Evolutionary conservation across 148 eudicot genomes (phyloP).

Genomic region (Tetragonia tetragonoides): DNA sequence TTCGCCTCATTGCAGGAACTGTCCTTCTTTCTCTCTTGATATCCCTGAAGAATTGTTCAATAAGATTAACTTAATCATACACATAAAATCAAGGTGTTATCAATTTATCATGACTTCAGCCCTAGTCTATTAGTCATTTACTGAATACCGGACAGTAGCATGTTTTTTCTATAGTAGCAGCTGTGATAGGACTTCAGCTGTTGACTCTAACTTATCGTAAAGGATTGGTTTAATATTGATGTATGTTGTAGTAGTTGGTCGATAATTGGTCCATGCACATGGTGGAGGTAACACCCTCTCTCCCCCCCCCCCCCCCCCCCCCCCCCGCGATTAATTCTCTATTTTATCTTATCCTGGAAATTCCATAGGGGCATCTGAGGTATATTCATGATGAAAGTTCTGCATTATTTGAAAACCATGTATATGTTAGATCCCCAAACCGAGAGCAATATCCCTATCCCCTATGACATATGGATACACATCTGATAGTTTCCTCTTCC

Average conservation of each 20-base stretch:
- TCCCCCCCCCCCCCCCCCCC: too few relatives aligned
- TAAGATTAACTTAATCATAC: too few relatives aligned
- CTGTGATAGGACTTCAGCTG: neutral
- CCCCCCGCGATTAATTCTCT: neutral
- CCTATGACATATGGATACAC: neutral
- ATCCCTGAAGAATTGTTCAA: too few relatives aligned
- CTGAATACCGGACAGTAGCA: conserved; percentile 4
- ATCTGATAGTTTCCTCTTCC: neutral
- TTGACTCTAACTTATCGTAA: neutral
- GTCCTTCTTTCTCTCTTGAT: neutral
- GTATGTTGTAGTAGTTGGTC: neutral
- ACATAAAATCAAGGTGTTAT: too few relatives aligned
- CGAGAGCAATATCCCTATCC: neutral
- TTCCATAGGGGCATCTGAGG: too few relatives aligned
- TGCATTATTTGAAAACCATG: neutral
- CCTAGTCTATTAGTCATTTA: too few relatives aligned
- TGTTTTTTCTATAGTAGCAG: neutral
- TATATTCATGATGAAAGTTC: neutral
- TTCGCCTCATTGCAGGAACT: neutral
- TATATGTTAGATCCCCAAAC: conserved; percentile 5
- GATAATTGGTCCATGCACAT: neutral
- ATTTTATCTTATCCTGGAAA: neutral
- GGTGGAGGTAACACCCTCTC: neutral
- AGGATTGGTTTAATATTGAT: neutral
- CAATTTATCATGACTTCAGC: too few relatives aligned